These are phyloP conservation scores for Tetrahymena thermophila DNA, from an alignment of 73 alveolate genomes.

Conservation along the genomic window DNA sequence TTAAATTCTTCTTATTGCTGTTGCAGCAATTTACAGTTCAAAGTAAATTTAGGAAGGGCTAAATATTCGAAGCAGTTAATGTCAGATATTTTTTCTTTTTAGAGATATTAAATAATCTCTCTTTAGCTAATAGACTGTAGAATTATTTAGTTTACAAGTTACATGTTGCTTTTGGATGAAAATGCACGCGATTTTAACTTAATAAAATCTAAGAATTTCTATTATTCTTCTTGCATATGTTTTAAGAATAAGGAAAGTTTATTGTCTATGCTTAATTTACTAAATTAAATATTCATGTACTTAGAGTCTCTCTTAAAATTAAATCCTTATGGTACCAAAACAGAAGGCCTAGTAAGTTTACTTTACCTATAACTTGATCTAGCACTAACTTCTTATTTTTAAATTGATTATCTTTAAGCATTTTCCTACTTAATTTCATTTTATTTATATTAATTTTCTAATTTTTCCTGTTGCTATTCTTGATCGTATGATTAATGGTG, in stretches of 20 bases:
- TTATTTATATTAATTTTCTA: not conserved
- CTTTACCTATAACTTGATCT: not conserved
- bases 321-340: not conserved
- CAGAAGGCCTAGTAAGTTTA: not conserved
- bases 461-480: not conserved
- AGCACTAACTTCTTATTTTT: not conserved
- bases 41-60: not conserved
- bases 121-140: not conserved
- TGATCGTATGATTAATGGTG: not conserved
- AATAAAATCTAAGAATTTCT: not conserved
- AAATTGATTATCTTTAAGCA: not conserved
- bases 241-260: not conserved
- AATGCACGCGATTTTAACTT: not conserved
- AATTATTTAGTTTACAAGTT: not conserved
- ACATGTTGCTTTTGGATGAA: not conserved
- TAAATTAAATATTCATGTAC: not conserved
- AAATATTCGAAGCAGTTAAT: not conserved
- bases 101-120: not conserved
- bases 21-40: not conserved
- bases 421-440: not conserved
- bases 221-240: not conserved
- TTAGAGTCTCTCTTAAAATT: not conserved
- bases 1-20: not conserved
- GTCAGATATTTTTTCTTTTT: not conserved
- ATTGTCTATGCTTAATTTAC: not conserved